Conservation (phyloP, 306 rosid species). For the Pueraria montana region DNA sequence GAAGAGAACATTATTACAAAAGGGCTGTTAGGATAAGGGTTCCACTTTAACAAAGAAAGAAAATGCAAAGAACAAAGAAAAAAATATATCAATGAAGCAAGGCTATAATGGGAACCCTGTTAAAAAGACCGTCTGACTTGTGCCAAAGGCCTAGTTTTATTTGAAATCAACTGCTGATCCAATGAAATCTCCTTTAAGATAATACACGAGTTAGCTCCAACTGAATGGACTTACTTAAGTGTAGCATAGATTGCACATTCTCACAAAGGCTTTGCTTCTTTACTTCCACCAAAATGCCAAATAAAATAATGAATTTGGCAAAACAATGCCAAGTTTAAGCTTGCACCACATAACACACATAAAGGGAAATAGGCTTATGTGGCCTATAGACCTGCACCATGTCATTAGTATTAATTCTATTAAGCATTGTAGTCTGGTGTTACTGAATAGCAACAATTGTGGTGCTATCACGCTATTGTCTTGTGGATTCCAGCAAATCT, state of each 20-base stretch:
- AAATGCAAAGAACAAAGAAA: background rate
- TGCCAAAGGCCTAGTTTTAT: conserved; percentile 11
- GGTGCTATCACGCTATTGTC: background rate
- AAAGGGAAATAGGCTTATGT: background rate
- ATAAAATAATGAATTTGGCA: background rate
- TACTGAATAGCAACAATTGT: background rate
- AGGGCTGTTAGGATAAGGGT: background rate
- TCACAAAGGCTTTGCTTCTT: background rate
- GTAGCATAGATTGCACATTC: conserved; percentile 4
- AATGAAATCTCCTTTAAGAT: conserved; percentile 11
- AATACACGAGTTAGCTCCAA: background rate
- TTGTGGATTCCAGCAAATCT: background rate
- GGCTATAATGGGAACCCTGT: background rate
- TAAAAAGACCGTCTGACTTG: background rate
- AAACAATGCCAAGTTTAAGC: background rate
- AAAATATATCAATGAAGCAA: too few species aligned
- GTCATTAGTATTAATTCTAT: background rate
- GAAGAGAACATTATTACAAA: conserved; percentile 8
- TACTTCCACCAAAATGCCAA: background rate
- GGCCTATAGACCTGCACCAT: background rate
- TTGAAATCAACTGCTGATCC: conserved; percentile 7
- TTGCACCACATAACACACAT: background rate
- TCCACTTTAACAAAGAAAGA: background rate
- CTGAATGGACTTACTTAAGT: background rate
- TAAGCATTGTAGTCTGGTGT: background rate